Base-by-base conservation (phyloP, 2,329 filamentous ascomycete species). In the Fusarium dimerum region DNA sequence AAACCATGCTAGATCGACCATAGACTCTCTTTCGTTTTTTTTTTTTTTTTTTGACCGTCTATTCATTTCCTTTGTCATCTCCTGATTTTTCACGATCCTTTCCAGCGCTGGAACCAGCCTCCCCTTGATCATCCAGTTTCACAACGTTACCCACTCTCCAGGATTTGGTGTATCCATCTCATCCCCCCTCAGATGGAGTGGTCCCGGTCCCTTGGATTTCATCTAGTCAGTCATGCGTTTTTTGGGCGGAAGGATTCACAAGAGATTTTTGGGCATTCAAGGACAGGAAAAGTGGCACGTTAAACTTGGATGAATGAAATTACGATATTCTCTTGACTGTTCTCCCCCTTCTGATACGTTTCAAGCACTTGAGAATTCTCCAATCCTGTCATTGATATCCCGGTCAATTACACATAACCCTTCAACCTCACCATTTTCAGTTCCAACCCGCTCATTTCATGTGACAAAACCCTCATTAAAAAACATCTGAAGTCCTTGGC, bases 391-490 rank as follows among this genome's bases (percentile, higher is more conserved):
- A 26, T 26, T 51, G 29, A 39, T 51, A 54, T 46, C 40, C 52
- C 36, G 50, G 43, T 50, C 47, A 41, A 15, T 48, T 15, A 11
- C 32, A 36, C 32, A 4, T 15, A 36, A 36, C 32, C 32, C 32
- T 36, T 15, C 32, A 6, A 15, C 13, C 13, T 36, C 32, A 9
- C 32, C 13, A 12, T 36, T 36, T 50, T 50, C 40, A 41, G 44
- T 48, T 54, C 54, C 54, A 44, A 43, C 55, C 56, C 53, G 32
- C 20, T 58, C 50, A 39, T 57, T 56, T 51, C 56, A 18, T 59
- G 42, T 46, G 45, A 52, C 47, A 43, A 45, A 52, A 45, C 32
- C n/a, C 20, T 7, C 20, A 44, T 12, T 34, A 32, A 44, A 30
- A 29, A 44, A 30, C 11, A 43, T 40, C 18, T 36, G 32, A 15